Evolutionary conservation across 1,284 basidiomycete genomes (phyloP), one percentile per base, ranked within the genome.

Genomic region (Ceratobasidium sp.): DNA sequence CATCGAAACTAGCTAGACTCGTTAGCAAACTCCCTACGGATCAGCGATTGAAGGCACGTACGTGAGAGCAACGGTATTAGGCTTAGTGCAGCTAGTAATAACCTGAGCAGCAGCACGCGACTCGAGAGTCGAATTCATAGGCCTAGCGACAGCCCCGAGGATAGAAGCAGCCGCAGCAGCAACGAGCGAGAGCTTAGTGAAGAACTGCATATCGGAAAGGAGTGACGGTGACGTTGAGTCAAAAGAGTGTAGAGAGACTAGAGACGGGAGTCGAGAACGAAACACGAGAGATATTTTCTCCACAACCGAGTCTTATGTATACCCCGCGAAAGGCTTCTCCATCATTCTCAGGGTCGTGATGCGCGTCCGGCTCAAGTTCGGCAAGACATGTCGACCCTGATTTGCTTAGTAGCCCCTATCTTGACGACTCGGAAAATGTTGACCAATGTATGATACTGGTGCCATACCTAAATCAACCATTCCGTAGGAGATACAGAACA

Each of bases 1-100:
- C 76, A 45, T 77, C 76, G 48, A 77, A 77, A 17, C 69, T 72
- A 48, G 4, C 22, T 2, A 51, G 29, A 33, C n/a, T 14, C 11
- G 9, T 64, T 47, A 64, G 41, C 31, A 22, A 41, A 33, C 11
- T 11, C 17, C 27, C 9, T 14, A 9, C n/a, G 14, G 19, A 27
- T 51, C 15, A 56, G 8, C 48, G 8, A 60, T n/a, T n/a, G 36
- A 51, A 7, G 7, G n/a, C 15, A 72, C 69, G n/a, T 51, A 72
- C 54, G 76, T 77, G 33, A 77, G 33, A 22, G 76, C 76, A 19
- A 77, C 76, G 19, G 75, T 76, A 4, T 76, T 76, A 36, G 69
- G 57, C 36, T 73, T 64, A 48, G 75, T 73, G 71, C 75, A 76
- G 44, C 65, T 66, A 4, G 63, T 51, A 41, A 66, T 63, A 29